Percentiles rank a stretch among this genome's conserved stretches.
Conservation (phyloP, 768 basidiomycete genomes). For the Pleurotus djamor region DNA sequence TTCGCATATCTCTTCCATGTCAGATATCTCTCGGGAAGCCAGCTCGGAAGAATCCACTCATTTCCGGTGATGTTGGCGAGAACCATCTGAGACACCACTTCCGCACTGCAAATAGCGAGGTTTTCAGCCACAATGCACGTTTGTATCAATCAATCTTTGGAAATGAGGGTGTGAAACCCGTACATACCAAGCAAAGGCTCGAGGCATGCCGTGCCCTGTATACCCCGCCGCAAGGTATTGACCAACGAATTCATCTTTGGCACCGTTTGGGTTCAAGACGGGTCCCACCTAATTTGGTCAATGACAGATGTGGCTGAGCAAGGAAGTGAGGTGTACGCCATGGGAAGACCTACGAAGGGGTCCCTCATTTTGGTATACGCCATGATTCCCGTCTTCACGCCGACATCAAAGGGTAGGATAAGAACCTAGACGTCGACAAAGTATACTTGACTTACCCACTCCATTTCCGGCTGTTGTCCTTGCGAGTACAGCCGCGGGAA, state of each 20-base stretch:
- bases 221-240: slow-evolving; percentile 77
- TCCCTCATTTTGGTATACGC: slow-evolving; percentile 60
- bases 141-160: not conserved
- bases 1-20: slow-evolving; percentile 4
- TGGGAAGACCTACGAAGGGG: slow-evolving; percentile 58
- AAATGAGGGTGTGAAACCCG: not conserved
- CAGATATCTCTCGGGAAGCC: slow-evolving; percentile 9
- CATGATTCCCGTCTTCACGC: slow-evolving; percentile 79
- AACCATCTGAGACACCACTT: slow-evolving; percentile 8
- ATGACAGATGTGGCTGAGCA: not conserved
- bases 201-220: slow-evolving; percentile 80
- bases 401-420: not conserved
- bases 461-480: slow-evolving; percentile 61
- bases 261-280: slow-evolving; percentile 31
- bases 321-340: not conserved
- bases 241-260: slow-evolving; percentile 35
- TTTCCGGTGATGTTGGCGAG: slow-evolving; percentile 7
- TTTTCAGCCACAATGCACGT: slow-evolving; percentile 28
- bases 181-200: slow-evolving; percentile 66
- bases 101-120: slow-evolving; percentile 2
- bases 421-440: not conserved
- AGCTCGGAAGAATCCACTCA: slow-evolving; percentile 4
- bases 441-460: slow-evolving; percentile 60
- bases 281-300: slow-evolving; percentile 54
- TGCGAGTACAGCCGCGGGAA: slow-evolving; percentile 54